phyloP scores from a whole-genome alignment of 169 alveolate species.

The Eimeria brunetti region DNA sequence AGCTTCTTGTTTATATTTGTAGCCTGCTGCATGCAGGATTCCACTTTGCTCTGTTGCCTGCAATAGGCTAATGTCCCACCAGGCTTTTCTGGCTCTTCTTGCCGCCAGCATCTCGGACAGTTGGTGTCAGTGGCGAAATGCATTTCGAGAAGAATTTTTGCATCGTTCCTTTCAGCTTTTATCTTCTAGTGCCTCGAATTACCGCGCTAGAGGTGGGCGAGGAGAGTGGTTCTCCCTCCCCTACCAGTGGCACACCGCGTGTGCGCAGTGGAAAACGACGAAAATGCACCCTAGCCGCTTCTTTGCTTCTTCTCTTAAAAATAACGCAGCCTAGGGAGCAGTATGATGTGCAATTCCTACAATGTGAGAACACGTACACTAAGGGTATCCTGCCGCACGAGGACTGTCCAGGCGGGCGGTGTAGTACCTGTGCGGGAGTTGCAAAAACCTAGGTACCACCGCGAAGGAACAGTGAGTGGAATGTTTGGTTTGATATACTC shows the following conservation, averaged over 20 bases:
- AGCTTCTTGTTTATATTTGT: too few relatives aligned
- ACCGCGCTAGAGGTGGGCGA: neutral
- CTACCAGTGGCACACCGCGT: neutral
- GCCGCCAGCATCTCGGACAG: too few relatives aligned
- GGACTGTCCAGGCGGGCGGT: neutral
- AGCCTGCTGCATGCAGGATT: too few relatives aligned
- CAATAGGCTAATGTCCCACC: too few relatives aligned
- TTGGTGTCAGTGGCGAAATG: neutral
- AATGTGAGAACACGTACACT: neutral
- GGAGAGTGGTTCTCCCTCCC: neutral
- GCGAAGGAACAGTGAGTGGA: neutral
- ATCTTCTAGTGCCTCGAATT: neutral
- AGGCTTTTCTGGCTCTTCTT: too few relatives aligned
- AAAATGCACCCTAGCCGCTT: neutral
- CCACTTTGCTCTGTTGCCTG: too few relatives aligned
- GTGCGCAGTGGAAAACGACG: neutral
- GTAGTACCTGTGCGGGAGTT: slow-evolving; percentile 9
- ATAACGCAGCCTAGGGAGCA: neutral
- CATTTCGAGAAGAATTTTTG: too few relatives aligned
- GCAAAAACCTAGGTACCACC: neutral
- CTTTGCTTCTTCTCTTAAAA: neutral
- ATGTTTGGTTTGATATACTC: neutral
- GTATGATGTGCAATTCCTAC: neutral
- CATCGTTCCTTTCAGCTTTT: too few relatives aligned
- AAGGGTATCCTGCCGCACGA: neutral